phyloP scores from a whole-genome alignment of 1,284 basidiomycete genomes.

The Cutaneotrichosporon cavernicola region DNA sequence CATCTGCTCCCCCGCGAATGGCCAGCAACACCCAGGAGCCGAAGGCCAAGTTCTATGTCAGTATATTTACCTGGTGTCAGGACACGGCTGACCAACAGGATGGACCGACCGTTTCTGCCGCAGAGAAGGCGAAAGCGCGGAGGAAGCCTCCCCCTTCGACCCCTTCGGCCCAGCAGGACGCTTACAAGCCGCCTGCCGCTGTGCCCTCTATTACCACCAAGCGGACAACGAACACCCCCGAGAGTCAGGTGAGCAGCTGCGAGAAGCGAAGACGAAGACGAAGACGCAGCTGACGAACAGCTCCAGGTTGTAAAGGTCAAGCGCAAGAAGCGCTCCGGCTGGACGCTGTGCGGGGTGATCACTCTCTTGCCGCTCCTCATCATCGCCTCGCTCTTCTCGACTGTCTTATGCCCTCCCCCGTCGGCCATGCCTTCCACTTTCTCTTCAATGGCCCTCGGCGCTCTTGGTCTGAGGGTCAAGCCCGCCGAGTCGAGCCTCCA shows the following conservation, averaged over 20 bases:
- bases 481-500: conserved; percentile 31
- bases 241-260: background rate
- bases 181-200: background rate
- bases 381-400: conserved; percentile 44
- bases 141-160: background rate
- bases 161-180: background rate
- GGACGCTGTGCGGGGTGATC: conserved; percentile 24
- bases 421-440: conserved; percentile 26
- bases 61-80: background rate
- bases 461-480: conserved; percentile 31
- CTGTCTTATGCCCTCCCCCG: conserved; percentile 46
- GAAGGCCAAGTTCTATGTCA: conserved; percentile 24
- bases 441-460: conserved; percentile 37
- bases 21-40: background rate
- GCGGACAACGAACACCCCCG: background rate
- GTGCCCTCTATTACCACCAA: background rate
- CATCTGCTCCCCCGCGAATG: background rate
- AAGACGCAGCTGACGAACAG: background rate
- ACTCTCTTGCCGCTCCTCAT: conserved; percentile 44
- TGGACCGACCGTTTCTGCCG: background rate
- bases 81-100: background rate
- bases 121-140: conserved; percentile 1
- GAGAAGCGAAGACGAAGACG: too few species aligned
- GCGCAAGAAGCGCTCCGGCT: conserved; percentile 4
- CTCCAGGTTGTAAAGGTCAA: background rate